phyloP scores from a whole-genome alignment of 768 basidiomycete species.

The Baorangia bicolor region DNA sequence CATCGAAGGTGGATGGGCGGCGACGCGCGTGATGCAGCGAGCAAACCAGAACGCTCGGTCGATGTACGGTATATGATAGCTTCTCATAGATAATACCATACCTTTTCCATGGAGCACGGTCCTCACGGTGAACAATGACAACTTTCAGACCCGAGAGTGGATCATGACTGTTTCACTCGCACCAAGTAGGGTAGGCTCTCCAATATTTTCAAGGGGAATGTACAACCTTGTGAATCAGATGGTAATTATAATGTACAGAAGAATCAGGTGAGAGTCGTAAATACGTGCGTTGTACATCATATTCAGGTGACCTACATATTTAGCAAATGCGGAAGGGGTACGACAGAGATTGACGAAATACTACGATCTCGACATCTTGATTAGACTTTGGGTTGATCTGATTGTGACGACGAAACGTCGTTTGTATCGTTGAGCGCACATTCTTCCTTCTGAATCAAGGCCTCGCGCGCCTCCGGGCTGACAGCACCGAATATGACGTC shows the following conservation, averaged over 20 bases:
- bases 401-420: constrained; percentile 3
- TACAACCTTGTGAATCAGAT: background rate
- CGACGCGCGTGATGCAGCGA: constrained; percentile 56
- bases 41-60: constrained; percentile 62
- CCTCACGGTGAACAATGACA: background rate
- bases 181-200: too few relatives aligned
- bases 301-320: background rate
- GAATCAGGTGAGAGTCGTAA: background rate
- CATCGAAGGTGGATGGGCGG: constrained; percentile 45
- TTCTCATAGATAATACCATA: background rate
- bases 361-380: background rate
- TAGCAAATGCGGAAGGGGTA: too few relatives aligned
- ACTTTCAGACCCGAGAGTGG: background rate
- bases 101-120: background rate
- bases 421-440: constrained; percentile 18
- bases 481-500: constrained; percentile 61
- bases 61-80: constrained; percentile 50
- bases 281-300: background rate
- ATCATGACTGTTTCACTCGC: too few relatives aligned
- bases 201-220: background rate
- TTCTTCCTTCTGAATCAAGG: constrained; percentile 49
- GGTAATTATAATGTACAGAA: background rate
- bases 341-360: too few relatives aligned
- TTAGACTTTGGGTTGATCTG: constrained; percentile 10
- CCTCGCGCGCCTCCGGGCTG: constrained; percentile 50